Evolutionary conservation across 805 yeast genomes (phyloP).

Genomic region (Candida easanensis): DNA sequence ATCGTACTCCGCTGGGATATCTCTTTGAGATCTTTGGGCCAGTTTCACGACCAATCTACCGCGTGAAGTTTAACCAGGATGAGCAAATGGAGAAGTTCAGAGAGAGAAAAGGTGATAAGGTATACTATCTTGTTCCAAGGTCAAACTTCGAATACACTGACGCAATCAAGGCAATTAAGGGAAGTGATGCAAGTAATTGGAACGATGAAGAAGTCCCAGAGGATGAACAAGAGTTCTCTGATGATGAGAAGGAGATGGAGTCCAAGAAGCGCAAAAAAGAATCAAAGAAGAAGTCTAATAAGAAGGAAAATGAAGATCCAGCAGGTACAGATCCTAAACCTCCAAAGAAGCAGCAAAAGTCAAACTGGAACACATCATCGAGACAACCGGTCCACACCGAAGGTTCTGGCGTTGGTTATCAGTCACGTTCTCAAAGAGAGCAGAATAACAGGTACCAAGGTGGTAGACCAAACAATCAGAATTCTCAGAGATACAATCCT

Average conservation of each 20-base stretch:
- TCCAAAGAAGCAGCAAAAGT: background rate
- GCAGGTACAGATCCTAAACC: slow-evolving; percentile 6
- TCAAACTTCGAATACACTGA: slow-evolving; percentile 80
- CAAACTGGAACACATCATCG: background rate
- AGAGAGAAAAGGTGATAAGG: slow-evolving; percentile 51
- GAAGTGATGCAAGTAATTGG: slow-evolving; percentile 93
- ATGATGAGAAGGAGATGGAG: slow-evolving; percentile 84
- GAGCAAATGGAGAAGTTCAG: slow-evolving; percentile 48
- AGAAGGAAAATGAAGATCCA: slow-evolving; percentile 20
- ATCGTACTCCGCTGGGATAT: slow-evolving; percentile 68
- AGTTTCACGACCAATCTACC: slow-evolving; percentile 74
- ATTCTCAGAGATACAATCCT: too few relatives aligned
- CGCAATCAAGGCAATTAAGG: slow-evolving; percentile 64
- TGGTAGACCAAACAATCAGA: background rate
- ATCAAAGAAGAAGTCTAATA: slow-evolving; percentile 30
- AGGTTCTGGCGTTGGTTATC: slow-evolving; percentile 3
- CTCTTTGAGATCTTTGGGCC: slow-evolving; percentile 89
- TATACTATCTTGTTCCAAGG: slow-evolving; percentile 75
- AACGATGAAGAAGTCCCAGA: slow-evolving; percentile 93
- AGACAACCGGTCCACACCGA: slow-evolving; percentile 8
- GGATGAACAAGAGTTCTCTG: slow-evolving; percentile 93
- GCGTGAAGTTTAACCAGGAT: slow-evolving; percentile 60
- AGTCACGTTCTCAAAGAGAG: slow-evolving; percentile 14
- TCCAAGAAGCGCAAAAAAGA: slow-evolving; percentile 64
- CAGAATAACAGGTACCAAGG: slow-evolving; percentile 12